Percentiles rank a stretch among this genome's conserved stretches.
Conservation (phyloP, 768 basidiomycete species). For the Butyriboletus loyo region DNA sequence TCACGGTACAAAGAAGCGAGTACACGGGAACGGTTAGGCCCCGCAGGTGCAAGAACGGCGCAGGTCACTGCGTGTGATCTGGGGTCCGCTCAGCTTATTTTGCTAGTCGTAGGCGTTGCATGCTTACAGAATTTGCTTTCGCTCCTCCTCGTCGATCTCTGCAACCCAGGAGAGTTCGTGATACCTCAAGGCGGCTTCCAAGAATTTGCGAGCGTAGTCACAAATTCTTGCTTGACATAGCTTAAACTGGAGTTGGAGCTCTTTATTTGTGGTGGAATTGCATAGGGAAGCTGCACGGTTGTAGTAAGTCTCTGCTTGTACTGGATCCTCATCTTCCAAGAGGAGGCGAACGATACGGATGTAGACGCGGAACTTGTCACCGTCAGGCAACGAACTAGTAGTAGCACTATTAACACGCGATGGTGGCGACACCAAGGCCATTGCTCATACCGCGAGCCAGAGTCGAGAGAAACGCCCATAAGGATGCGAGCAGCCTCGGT, state of each 20-base stretch:
- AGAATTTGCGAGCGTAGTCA: constrained; percentile 88
- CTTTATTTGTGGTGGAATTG: constrained; percentile 74
- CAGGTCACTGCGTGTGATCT: constrained; percentile 93
- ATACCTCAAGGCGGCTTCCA: constrained; percentile 91
- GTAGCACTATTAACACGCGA: constrained; percentile 1
- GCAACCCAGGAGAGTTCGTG: constrained; percentile 91
- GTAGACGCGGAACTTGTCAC: constrained; percentile 86
- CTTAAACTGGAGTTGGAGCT: constrained; percentile 81
- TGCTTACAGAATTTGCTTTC: constrained; percentile 83
- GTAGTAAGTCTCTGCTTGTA: constrained; percentile 97
- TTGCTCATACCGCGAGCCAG: constrained; percentile 68
- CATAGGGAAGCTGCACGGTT: constrained; percentile 91
- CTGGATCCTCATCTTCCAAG: constrained; percentile 94
- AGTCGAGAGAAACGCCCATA: constrained; percentile 90
- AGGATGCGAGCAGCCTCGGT: constrained; percentile 88
- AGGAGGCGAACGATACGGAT: constrained; percentile 92
- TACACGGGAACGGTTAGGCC: constrained; percentile 91
- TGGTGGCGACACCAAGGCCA: background rate
- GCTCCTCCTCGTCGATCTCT: constrained; percentile 92
- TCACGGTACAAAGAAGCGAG: constrained; percentile 92
- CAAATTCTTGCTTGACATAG: constrained; percentile 92
- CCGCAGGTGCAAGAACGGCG: constrained; percentile 94
- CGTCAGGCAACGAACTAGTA: constrained; percentile 62
- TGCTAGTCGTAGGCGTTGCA: background rate
- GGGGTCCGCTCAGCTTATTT: constrained; percentile 8